Evolutionary conservation across 129 eudicot genomes (phyloP), one percentile per base, ranked within the genome.

Genomic region (Silybum marianum): DNA sequence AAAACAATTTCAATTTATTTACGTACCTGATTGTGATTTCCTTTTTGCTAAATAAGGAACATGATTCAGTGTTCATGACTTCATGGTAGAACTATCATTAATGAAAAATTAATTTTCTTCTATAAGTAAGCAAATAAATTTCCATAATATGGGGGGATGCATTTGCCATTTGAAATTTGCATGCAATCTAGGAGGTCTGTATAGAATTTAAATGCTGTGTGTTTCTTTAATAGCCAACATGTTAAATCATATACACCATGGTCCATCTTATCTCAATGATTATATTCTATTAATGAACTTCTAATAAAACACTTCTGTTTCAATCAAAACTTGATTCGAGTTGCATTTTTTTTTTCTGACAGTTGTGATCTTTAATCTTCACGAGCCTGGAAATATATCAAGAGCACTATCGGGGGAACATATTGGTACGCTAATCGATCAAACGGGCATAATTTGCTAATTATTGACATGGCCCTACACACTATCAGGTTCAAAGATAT

Each of bases 351-450:
- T 11, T 36, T 70, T 65, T 13, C 30, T 76, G 85, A 88, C 97
- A 93, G 98, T 91, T 72, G 98, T 86, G 76, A 80, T 93, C 28
- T 93, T 93, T 82, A 88, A 89, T 88, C 93, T 91, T 79, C 92
- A 86, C 9, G 96, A 93, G 84, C 91, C 94, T 23, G 94, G 94
- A 65, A 93, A 93, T 85, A 93, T 93, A 46, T 91, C 92, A 44
- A 89, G 92, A 83, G 96, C 96, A 9, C 82, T 93, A 76, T 89
- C 87, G 7, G 98, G 98, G 72, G 94, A 93, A 84, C 88, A 82
- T 80, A 90, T 93, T 79, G 98, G 98, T 72, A 91, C 86, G 34
- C 81, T 89, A 66, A 83, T 93, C 69, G 94, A 93, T 88, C 94
- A 88, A 83, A 86, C 88, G 0, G 96, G 98, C 14, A 81, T 76